Base-by-base conservation (phyloP, 768 basidiomycete genomes). In the Hemileccinum rubropunctum region DNA sequence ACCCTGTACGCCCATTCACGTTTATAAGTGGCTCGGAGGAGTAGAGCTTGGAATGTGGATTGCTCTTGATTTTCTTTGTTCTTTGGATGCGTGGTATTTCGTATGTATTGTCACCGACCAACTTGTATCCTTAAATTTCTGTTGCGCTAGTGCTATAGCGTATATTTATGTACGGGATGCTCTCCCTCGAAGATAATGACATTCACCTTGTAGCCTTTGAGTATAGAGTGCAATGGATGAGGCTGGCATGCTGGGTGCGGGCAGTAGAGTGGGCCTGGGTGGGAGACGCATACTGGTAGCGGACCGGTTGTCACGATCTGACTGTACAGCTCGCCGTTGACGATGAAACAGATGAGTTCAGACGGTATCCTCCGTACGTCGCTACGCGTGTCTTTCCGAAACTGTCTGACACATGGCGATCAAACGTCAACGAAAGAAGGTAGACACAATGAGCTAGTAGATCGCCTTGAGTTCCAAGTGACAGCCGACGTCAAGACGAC, bases 1-100 rank as follows among this genome's bases (percentile, higher is more conserved):
- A 69, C 39, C 56, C 70, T n/a, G 59, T 60, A 36, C 67, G 61
- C 47, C 70, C 67, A 20, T 61, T 70, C 50, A 64, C 61, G 39
- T 67, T 68, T 54, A 51, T 68, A 46, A 54, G 59, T 38, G 59
- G 63, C 23, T 59, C 66, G 32, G 60, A 65, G 4, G 54, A 55
- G 51, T 67, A 66, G 53, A 50, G 32, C 30, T 37, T 44, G 20
- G 42, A 45, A 20, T 27, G 33, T 39, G 51, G 37, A 49, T 28
- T 17, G 27, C 30, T 21, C 28, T 47, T 38, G 27, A 38, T 47
- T 50, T n/a, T n/a, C n/a, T n/a, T n/a, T n/a, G n/a, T n/a, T 45
- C 44, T 43, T 13, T 42, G 45, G 43, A 53, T 50, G 50, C 26
- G 54, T 42, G 50, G 23, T 50, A 52, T 54, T 61, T 59, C 44